Base-by-base conservation (phyloP, 2,329 filamentous ascomycete species). In the Trichoderma lentiforme region DNA sequence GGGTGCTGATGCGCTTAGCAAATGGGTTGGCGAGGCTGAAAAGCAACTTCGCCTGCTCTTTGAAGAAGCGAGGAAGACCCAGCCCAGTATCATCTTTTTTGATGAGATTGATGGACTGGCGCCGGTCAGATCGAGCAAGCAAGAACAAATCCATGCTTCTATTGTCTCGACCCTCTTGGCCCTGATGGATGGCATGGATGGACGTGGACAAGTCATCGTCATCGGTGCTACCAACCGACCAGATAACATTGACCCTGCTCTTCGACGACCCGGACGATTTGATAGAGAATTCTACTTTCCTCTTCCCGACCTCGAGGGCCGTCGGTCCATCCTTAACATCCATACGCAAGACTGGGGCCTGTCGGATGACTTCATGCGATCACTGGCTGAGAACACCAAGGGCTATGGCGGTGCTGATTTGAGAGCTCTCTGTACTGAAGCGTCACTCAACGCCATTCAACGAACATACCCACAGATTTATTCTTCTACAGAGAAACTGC, bases 51-150 rank as follows among this genome's bases (percentile, higher is more conserved):
- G 96, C 60, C 84, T 98, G 71, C 87, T 99, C 6, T 99, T 99
- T 75, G 96, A 98, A 77, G 96, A 99, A 82, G 96, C 96, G 18
- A 89, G 95, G 73, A 96, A 94, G 80, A 98, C 92, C 1, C 96
- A 99, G 78, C 96, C 96, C 0, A 98, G 95, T 81, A 99, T 99
- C 82, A 99, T 99, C 81, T 99, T 99, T 85, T 98, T 99, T 77
- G 96, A 99, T 80, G 96, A 99, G 81, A 99, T 99, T 76, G 96
- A 99, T 83, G 96, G 96, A 70, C 86, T 99, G 74, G 96, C 96
- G 3, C 97, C 96, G 66, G 96, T 98, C 39, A 89, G 96, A 76
- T 98, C 96, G 14, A 98, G 95, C 82, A 98, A 98, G 81, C 95
- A 98, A 83, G 96, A 99, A 80, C 96, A 99, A 82, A 98, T 98